phyloP scores from a whole-genome alignment of 2,329 filamentous ascomycete genomes.

The Penicillium sp. region DNA sequence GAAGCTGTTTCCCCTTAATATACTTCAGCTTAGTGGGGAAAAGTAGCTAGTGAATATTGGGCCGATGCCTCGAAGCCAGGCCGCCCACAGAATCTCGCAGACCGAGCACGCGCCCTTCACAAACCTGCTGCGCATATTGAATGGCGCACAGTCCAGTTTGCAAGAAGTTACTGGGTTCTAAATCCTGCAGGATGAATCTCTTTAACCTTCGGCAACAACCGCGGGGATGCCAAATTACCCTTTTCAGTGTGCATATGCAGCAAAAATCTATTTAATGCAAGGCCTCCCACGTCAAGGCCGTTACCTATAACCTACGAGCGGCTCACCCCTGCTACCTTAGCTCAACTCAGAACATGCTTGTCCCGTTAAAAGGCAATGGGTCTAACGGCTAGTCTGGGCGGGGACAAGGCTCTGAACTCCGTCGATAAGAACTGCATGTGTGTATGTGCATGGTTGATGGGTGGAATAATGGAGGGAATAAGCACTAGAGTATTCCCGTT shows the following conservation, averaged over 20 bases:
- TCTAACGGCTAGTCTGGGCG: neutral
- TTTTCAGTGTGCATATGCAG: neutral
- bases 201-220: neutral
- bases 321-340: neutral
- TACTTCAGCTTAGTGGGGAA: neutral
- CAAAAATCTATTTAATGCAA: slow-evolving; percentile 3
- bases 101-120: neutral
- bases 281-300: slow-evolving; percentile 2
- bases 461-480: slow-evolving; percentile 7
- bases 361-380: neutral
- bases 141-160: neutral
- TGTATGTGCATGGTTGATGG: neutral
- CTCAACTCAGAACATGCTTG: neutral
- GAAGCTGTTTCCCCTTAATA: neutral
- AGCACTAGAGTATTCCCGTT: slow-evolving; percentile 14
- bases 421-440: neutral
- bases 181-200: slow-evolving; percentile 8
- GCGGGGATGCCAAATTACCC: neutral
- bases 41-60: neutral
- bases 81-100: neutral
- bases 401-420: neutral
- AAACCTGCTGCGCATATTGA: neutral
- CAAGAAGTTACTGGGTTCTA: neutral
- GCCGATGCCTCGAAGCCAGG: neutral
- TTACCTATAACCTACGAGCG: neutral